A percentile compares a stretch with the other conserved stretches of the same genome.
Evolutionary conservation across 2,329 filamentous ascomycete genomes (phyloP).

Genomic region (Dothistroma septosporum): DNA sequence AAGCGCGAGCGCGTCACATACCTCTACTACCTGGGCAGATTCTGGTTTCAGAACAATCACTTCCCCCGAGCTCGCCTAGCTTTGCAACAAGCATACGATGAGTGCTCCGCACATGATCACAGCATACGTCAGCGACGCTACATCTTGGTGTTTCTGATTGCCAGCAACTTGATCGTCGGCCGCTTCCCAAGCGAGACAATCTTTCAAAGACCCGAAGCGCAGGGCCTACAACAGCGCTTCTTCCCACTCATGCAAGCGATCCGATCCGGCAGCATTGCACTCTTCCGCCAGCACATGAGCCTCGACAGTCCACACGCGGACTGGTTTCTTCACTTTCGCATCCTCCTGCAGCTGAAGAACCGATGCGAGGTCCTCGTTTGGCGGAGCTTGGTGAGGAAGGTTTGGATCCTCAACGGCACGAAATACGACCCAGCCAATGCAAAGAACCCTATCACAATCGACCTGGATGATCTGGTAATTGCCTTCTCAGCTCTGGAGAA

Average conservation of each 20-base stretch:
- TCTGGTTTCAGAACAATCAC: slow-evolving; percentile 79
- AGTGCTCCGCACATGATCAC: slow-evolving; percentile 55
- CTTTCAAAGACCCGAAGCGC: slow-evolving; percentile 66
- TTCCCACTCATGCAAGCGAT: slow-evolving; percentile 69
- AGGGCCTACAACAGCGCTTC: slow-evolving; percentile 62
- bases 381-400: slow-evolving; percentile 73
- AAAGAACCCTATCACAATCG: slow-evolving; percentile 65
- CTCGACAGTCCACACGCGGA: slow-evolving; percentile 51
- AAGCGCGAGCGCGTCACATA: slow-evolving; percentile 85
- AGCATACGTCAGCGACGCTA: slow-evolving; percentile 64
- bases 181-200: slow-evolving; percentile 69
- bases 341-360: slow-evolving; percentile 71
- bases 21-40: slow-evolving; percentile 89
- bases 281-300: slow-evolving; percentile 67
- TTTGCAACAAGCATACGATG: slow-evolving; percentile 73
- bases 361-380: slow-evolving; percentile 78
- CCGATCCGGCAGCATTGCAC: slow-evolving; percentile 66
- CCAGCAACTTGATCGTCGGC: slow-evolving; percentile 77
- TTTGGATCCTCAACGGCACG: slow-evolving; percentile 75
- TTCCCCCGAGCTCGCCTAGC: slow-evolving; percentile 72
- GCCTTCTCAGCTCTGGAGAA: slow-evolving; percentile 64
- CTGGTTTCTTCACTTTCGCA: slow-evolving; percentile 72
- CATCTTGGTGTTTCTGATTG: slow-evolving; percentile 79
- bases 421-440: slow-evolving; percentile 45
- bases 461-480: slow-evolving; percentile 63